Conservation (phyloP, 2,329 filamentous ascomycete genomes). For the Dryadomyces quercus-mongolicae region DNA sequence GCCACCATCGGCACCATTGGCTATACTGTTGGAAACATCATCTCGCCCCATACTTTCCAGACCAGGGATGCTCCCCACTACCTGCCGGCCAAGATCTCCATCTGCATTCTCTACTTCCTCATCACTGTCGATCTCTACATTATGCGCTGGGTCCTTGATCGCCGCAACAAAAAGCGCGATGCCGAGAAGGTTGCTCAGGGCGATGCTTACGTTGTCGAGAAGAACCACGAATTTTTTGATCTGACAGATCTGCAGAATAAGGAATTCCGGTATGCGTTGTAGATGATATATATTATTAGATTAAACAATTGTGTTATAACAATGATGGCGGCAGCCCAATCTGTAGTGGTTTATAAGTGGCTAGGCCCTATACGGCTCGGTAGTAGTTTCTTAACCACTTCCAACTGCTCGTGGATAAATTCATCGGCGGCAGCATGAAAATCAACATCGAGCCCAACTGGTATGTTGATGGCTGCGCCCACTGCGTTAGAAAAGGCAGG, state of each 20-base stretch:
- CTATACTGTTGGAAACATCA: conserved; percentile 41
- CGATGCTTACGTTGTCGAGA: neutral
- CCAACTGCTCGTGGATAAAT: no score
- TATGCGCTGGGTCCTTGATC: conserved; percentile 1
- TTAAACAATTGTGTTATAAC: no score
- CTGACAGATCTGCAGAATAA: conserved; percentile 16
- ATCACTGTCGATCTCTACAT: conserved; percentile 2
- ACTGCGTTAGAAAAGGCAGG: no score
- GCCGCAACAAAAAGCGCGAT: conserved; percentile 38
- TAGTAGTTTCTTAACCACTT: no score
- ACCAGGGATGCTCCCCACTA: conserved; percentile 46
- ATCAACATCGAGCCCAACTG: no score
- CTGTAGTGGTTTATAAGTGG: no score
- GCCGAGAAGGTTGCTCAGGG: conserved; percentile 22
- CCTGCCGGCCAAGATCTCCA: conserved; percentile 49
- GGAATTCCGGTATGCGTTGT: conserved; percentile 15
- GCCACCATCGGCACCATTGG: conserved; percentile 39
- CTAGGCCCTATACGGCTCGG: no score
- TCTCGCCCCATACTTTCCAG: conserved; percentile 42
- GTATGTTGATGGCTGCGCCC: no score
- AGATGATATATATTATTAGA: no score
- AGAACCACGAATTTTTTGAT: conserved; percentile 18
- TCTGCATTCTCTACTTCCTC: conserved; percentile 17
- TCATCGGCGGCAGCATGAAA: no score
- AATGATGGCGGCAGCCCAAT: no score